A percentile compares a stretch with the other conserved stretches of the same genome.
These are phyloP conservation scores for Thalia dealbata DNA, from an alignment of 176 grass and related monocot genomes.

Conservation along the genomic window DNA sequence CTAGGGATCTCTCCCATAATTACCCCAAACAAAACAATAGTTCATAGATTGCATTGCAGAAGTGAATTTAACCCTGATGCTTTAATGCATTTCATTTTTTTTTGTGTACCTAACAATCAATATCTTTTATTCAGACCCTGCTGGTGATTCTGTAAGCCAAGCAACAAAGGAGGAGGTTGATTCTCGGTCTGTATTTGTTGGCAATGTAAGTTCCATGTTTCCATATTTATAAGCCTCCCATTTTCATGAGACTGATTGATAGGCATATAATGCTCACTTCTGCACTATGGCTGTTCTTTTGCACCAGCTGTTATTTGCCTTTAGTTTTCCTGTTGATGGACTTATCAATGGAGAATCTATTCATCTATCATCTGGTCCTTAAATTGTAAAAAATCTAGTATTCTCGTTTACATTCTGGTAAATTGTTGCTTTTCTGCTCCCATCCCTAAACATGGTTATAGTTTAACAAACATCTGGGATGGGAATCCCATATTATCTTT, in stretches of 20 bases:
- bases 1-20: no score
- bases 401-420: no score
- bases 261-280: background rate
- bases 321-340: background rate
- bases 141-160: slow-evolving; percentile 34
- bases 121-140: slow-evolving; percentile 30
- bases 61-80: no score
- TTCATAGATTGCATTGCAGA: no score
- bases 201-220: slow-evolving; percentile 43
- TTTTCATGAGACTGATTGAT: background rate
- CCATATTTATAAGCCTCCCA: background rate
- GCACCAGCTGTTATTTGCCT: background rate
- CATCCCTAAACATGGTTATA: no score
- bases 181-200: slow-evolving; percentile 53
- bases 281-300: background rate
- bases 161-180: slow-evolving; percentile 60
- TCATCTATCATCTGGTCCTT: background rate
- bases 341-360: background rate
- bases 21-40: no score
- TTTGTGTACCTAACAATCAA: background rate
- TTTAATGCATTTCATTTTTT: background rate
- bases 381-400: no score
- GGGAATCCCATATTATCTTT: no score
- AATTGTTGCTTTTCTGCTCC: no score
- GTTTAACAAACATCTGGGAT: no score